phyloP scores from a whole-genome alignment of 176 grass and related monocot genomes.

The Phoenix roebelenii region DNA sequence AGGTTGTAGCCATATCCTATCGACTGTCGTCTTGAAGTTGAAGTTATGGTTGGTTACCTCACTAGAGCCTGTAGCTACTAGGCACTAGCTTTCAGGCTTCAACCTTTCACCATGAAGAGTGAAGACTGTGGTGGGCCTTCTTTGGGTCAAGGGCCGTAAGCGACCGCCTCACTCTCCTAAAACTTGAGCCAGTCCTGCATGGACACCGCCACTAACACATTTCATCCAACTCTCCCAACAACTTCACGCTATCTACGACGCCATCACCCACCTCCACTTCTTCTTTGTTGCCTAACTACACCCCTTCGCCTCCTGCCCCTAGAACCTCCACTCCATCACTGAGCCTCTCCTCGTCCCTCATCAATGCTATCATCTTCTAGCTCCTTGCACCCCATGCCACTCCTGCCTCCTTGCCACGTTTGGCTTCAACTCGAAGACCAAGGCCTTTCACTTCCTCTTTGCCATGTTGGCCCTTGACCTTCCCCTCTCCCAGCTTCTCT shows the following conservation, averaged over 20 bases:
- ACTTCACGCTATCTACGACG: conserved; percentile 64
- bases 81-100: no score
- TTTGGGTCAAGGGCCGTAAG: no score
- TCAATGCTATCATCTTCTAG: conserved; percentile 11
- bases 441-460: conserved; percentile 41
- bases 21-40: no score
- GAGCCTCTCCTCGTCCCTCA: conserved; percentile 38
- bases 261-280: conserved; percentile 58
- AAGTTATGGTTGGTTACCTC: no score
- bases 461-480: conserved; percentile 49
- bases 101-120: no score
- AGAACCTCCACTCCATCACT: conserved; percentile 21
- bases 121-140: no score
- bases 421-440: conserved; percentile 30
- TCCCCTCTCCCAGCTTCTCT: conserved; percentile 68
- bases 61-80: no score
- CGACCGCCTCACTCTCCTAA: no score
- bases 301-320: conserved; percentile 48
- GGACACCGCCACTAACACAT: neutral
- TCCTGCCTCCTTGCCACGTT: conserved; percentile 27
- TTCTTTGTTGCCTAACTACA: conserved; percentile 35
- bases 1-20: no score
- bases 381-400: neutral
- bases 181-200: no score
- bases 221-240: conserved; percentile 47